Conservation (phyloP, 1,284 basidiomycete species). For the Ceratobasidium sp. region DNA sequence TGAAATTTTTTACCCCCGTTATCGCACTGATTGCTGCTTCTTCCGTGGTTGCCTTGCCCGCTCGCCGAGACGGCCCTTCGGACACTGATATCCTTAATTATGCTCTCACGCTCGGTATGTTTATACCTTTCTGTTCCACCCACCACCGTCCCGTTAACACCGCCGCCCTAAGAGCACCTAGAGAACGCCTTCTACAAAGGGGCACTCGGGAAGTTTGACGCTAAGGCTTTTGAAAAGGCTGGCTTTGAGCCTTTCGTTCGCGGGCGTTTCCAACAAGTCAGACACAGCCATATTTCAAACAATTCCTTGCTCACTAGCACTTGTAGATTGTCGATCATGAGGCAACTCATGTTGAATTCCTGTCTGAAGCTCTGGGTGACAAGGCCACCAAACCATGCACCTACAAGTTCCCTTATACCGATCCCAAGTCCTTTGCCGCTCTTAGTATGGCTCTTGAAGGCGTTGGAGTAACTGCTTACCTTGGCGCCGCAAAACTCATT, state of each 20-base stretch:
- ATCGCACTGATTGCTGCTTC: slow-evolving; percentile 52
- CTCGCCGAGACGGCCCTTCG: slow-evolving; percentile 52
- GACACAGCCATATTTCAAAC: slow-evolving; percentile 1
- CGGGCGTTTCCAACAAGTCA: slow-evolving; percentile 59
- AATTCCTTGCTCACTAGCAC: slow-evolving; percentile 53
- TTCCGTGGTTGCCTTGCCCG: slow-evolving; percentile 49
- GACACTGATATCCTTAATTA: slow-evolving; percentile 66
- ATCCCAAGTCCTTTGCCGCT: slow-evolving; percentile 66
- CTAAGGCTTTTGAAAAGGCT: slow-evolving; percentile 65
- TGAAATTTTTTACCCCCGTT: slow-evolving; percentile 32
- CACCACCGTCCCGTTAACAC: no score
- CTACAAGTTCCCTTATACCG: slow-evolving; percentile 70
- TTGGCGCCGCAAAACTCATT: slow-evolving; percentile 66
- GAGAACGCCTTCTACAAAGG: slow-evolving; percentile 72
- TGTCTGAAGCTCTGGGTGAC: slow-evolving; percentile 67
- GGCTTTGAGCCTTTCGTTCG: slow-evolving; percentile 68
- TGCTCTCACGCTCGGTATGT: slow-evolving; percentile 57
- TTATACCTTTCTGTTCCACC: no score
- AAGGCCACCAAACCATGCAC: slow-evolving; percentile 67
- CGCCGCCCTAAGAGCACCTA: slow-evolving; percentile 81
- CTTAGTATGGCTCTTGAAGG: slow-evolving; percentile 70
- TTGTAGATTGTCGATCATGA: slow-evolving; percentile 72
- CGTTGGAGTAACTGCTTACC: slow-evolving; percentile 68
- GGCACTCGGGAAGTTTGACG: slow-evolving; percentile 63
- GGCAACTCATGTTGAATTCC: slow-evolving; percentile 64